Base-by-base conservation (phyloP, 2,329 filamentous ascomycete genomes). In the Cylindrodendrum hubeiense region DNA sequence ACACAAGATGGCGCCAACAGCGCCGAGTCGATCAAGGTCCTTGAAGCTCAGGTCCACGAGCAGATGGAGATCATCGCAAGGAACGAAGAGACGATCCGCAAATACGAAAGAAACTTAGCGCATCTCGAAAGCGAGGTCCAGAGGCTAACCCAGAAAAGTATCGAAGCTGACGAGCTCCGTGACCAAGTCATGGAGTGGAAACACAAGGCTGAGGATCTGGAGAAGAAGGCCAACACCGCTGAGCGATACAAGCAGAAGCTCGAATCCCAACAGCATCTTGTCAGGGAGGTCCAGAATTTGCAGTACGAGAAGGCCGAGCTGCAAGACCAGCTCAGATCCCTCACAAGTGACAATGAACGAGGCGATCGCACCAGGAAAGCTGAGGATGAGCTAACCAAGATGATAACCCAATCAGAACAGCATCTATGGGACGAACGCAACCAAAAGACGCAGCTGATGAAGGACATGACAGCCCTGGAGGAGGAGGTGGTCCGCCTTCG, bases 21-120 rank as follows among this genome's bases (percentile, higher is more conserved):
- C 75, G 85, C 81, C 22, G 82, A 85, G 59, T 80, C 85, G 53
- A 84, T 89, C 67, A 82, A 82, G 78, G 79, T 84, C 65, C 80
- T 91, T 70, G 83, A 90, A 70, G 80, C 81, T 46, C 86, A 86
- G 69, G 81, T 91, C 24, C 86, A 87, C 43, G 89, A 93, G 71
- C 89, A 92, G 72, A 90, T 93, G 76, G 86, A 91, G 63, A 83
- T 93, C 53, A 94, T 95, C 74, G 89, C 89, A 41, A 75, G 76
- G 34, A 86, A 84, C 24, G 87, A 93, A 70, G 92, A 95, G 76
- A 70, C 66, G n/a, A 81, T 81, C 52, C 77, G 79, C 12, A 76
- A 71, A 24, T 74, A 79, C 60, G 74, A 79, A 47, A 76, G 75
- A 60, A 68, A 70, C 10, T 77, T 75, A 58, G 85, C 86, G 21